A percentile compares a stretch with the other conserved stretches of the same genome.
Evolutionary conservation across 2,329 filamentous ascomycete genomes (phyloP).

Genomic region (Didymella sp.): DNA sequence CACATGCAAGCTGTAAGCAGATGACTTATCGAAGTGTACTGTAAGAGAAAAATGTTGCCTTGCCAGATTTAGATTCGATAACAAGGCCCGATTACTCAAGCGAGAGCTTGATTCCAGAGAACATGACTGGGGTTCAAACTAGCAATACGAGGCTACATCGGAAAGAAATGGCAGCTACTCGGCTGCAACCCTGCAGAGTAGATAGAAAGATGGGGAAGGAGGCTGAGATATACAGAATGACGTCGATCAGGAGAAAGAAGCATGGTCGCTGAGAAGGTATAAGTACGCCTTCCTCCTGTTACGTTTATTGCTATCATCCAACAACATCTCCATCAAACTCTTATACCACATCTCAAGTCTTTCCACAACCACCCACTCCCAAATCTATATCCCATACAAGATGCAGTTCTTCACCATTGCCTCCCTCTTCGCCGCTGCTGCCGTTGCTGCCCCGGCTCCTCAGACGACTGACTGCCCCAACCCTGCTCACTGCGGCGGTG

Average conservation of each 20-base stretch:
- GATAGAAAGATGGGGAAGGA: slow-evolving; percentile 12
- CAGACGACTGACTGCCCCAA: slow-evolving; percentile 32
- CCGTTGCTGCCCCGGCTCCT: slow-evolving; percentile 29
- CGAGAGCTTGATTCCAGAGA: not conserved
- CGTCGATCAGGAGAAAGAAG: slow-evolving; percentile 6
- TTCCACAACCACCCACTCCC: not conserved
- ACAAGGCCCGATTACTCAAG: not conserved
- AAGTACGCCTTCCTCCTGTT: slow-evolving; percentile 18
- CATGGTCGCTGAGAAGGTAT: slow-evolving; percentile 14
- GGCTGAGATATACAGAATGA: slow-evolving; percentile 4
- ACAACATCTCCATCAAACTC: slow-evolving; percentile 4
- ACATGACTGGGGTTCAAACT: not conserved
- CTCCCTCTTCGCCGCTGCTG: slow-evolving; percentile 28
- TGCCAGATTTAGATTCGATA: not conserved
- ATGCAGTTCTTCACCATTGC: slow-evolving; percentile 33
- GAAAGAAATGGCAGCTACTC: slow-evolving; percentile 4
- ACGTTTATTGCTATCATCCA: not conserved
- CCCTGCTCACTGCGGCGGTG: slow-evolving; percentile 28
- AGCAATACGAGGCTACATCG: slow-evolving; percentile 1
- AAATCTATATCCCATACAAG: slow-evolving; percentile 2
- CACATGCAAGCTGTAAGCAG: not conserved
- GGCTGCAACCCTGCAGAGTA: slow-evolving; percentile 5
- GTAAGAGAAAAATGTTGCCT: not conserved
- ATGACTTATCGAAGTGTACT: not conserved
- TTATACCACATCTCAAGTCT: not conserved